Evolutionary conservation across 2,329 filamentous ascomycete genomes (phyloP).

Genomic region (Penicillium sp.): DNA sequence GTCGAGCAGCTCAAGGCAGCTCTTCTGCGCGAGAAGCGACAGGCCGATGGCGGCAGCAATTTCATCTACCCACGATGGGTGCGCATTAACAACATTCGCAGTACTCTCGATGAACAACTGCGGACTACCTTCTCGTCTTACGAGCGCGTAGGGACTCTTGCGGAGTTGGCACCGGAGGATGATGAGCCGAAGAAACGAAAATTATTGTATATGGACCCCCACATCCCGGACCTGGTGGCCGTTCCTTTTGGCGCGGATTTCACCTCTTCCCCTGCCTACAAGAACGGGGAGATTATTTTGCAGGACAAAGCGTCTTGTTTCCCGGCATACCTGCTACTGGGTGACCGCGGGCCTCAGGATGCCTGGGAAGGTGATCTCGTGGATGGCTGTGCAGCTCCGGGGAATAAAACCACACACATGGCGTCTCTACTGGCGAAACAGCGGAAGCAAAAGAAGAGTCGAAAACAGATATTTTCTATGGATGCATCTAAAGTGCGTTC

Average conservation of each 20-base stretch:
- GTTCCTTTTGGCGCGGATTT: conserved; percentile 71
- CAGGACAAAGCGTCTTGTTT: conserved; percentile 98
- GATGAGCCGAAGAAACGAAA: conserved; percentile 17
- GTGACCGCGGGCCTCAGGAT: conserved; percentile 40
- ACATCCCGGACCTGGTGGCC: conserved; percentile 81
- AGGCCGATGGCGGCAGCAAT: conserved; percentile 38
- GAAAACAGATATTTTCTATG: conserved; percentile 51
- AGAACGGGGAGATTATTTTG: conserved; percentile 73
- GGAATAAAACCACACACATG: conserved; percentile 95
- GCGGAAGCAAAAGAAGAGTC: conserved; percentile 23
- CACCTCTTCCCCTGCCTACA: conserved; percentile 70
- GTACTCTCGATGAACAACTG: conserved; percentile 69
- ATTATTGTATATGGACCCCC: conserved; percentile 64
- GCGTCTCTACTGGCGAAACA: conserved; percentile 64
- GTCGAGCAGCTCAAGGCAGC: conserved; percentile 59
- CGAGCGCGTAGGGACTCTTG: conserved; percentile 55
- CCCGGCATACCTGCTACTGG: conserved; percentile 80
- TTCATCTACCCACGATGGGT: conserved; percentile 80
- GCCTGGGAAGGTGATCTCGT: conserved; percentile 64
- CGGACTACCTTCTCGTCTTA: conserved; percentile 69
- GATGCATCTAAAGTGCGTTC: conserved; percentile 55
- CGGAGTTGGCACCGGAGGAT: conserved; percentile 52
- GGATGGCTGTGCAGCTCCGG: conserved; percentile 92
- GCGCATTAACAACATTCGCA: conserved; percentile 76
- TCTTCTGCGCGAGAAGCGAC: conserved; percentile 42